Conservation (phyloP, 306 rosid genomes). For the Comarum palustre region DNA sequence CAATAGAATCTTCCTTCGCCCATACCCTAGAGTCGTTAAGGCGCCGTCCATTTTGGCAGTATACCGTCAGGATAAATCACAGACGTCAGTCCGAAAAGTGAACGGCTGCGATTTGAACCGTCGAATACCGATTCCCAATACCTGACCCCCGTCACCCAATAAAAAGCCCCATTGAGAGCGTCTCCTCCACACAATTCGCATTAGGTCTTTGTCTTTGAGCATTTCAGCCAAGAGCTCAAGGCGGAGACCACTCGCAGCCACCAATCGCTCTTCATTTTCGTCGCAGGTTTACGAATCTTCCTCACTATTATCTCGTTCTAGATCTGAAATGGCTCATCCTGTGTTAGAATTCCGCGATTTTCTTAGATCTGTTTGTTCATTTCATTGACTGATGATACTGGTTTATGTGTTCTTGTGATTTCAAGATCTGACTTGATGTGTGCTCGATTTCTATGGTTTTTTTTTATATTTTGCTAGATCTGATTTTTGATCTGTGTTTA, state of each 20-base stretch:
- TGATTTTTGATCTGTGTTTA: neutral
- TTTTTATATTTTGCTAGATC: neutral
- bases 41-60: constrained; percentile 8
- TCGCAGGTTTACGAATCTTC: constrained; percentile 3
- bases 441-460: neutral
- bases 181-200: constrained; percentile 21
- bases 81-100: neutral
- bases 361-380: neutral
- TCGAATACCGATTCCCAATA: too few relatives aligned
- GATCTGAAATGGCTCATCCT: constrained; percentile 8
- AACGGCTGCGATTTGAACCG: constrained; percentile 16
- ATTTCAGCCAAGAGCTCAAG: constrained; percentile 14
- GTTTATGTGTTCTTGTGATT: neutral
- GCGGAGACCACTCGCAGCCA: constrained; percentile 16
- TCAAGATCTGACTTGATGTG: neutral
- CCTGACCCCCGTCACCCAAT: too few relatives aligned
- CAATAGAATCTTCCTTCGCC: too few relatives aligned
- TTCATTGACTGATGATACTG: neutral
- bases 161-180: constrained; percentile 8
- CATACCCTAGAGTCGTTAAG: too few relatives aligned
- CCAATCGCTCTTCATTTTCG: constrained; percentile 6
- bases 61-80: neutral
- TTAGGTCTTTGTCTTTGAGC: constrained; percentile 5
- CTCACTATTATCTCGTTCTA: neutral
- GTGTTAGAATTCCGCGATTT: neutral